These are phyloP conservation scores for Leccinum pachyderme DNA, from an alignment of 1,284 basidiomycete species.

Conservation along the genomic window DNA sequence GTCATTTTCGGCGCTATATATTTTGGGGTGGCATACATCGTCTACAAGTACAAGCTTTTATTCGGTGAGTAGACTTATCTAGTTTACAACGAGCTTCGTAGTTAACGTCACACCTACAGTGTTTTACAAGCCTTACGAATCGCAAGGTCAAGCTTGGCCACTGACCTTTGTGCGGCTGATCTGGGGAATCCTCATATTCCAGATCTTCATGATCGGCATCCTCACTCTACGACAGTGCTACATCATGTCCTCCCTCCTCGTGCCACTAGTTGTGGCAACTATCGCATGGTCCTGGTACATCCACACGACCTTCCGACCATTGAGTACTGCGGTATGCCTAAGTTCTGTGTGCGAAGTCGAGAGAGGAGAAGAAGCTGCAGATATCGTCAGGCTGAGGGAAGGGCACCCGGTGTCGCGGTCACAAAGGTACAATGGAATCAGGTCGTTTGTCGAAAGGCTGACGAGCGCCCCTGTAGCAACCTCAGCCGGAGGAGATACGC, in stretches of 20 bases:
- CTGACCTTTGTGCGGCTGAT: conserved; percentile 85
- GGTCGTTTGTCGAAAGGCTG: conserved; percentile 2
- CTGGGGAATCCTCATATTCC: conserved; percentile 86
- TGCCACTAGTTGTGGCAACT: conserved; percentile 77
- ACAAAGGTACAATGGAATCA: conserved; percentile 58
- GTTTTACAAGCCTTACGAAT: conserved; percentile 93
- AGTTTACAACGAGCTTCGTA: background rate
- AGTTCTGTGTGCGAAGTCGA: conserved; percentile 88
- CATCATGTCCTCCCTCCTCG: conserved; percentile 72
- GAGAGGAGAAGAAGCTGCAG: conserved; percentile 77
- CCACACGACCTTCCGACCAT: conserved; percentile 65
- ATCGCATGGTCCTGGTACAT: conserved; percentile 81
- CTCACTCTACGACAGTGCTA: conserved; percentile 84
- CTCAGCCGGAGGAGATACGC: conserved; percentile 82
- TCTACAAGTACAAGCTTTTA: conserved; percentile 96
- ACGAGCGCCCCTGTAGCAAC: conserved; percentile 49
- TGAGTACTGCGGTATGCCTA: conserved; percentile 81
- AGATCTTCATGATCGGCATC: conserved; percentile 91
- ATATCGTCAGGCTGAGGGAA: conserved; percentile 66
- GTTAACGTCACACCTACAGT: conserved; percentile 44
- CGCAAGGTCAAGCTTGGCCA: conserved; percentile 92
- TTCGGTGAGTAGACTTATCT: conserved; percentile 63
- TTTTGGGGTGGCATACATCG: conserved; percentile 90
- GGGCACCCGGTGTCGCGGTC: conserved; percentile 84
- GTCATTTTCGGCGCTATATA: conserved; percentile 93